Percentiles rank a stretch among this genome's conserved stretches.
phyloP scores from a whole-genome alignment of 345 rosid genomes.

The Melaleuca quinquenervia region DNA sequence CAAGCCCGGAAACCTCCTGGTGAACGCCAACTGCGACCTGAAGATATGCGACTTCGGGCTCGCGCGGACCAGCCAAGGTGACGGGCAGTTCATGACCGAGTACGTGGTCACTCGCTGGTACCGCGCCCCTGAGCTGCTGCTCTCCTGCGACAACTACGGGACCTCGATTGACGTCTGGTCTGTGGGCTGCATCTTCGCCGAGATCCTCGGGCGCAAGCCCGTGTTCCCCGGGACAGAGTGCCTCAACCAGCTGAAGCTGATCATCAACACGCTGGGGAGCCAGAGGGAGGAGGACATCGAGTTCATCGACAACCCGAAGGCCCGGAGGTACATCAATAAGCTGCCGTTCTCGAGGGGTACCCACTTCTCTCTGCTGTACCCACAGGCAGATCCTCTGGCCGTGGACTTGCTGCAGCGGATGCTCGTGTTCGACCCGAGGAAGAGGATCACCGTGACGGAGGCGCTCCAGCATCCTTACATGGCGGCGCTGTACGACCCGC shows the following conservation, averaged over 20 bases:
- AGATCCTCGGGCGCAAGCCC: conserved; percentile 79
- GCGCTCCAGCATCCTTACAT: conserved; percentile 81
- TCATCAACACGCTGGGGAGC: conserved; percentile 65
- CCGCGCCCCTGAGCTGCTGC: conserved; percentile 89
- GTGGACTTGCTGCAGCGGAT: conserved; percentile 64
- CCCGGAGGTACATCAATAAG: conserved; percentile 48
- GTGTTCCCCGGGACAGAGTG: conserved; percentile 80
- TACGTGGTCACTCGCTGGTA: conserved; percentile 93
- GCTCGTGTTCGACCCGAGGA: conserved; percentile 75
- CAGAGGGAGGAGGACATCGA: conserved; percentile 53
- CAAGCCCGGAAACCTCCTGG: conserved; percentile 85
- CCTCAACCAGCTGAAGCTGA: conserved; percentile 70
- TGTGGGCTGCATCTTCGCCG: conserved; percentile 85
- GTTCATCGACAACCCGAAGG: conserved; percentile 68
- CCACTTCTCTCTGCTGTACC: conserved; percentile 43
- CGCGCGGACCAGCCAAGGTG: conserved; percentile 60
- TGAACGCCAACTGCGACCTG: conserved; percentile 71
- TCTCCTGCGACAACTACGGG: conserved; percentile 73
- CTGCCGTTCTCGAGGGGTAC: conserved; percentile 55
- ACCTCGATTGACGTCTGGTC: conserved; percentile 89
- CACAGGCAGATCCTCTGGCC: conserved; percentile 63
- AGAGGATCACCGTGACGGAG: conserved; percentile 60
- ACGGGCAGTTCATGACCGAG: conserved; percentile 77
- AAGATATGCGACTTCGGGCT: conserved; percentile 88
- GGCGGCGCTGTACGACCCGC: conserved; percentile 52